A percentile compares a stretch with the other conserved stretches of the same genome.
These are phyloP conservation scores for Dactylellina sp. DNA, from an alignment of 2,329 filamentous ascomycete species.

Conservation along the genomic window DNA sequence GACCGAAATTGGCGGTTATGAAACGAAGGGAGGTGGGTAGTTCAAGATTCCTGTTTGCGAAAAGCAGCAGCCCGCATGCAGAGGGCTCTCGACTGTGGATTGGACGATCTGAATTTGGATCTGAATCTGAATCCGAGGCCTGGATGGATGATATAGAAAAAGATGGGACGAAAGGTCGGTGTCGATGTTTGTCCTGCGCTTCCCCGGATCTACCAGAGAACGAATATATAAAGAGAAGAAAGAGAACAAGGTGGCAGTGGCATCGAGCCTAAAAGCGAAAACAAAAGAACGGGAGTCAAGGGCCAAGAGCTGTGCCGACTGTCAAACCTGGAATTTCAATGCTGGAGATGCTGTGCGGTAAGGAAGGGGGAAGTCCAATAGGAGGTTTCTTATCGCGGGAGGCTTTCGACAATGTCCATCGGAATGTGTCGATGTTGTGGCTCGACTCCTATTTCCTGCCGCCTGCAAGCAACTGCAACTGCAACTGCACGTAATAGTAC, in stretches of 20 bases:
- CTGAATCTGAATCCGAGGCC: no score
- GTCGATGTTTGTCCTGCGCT: no score
- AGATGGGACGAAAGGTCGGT: conserved; percentile 26
- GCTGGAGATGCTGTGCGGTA: neutral
- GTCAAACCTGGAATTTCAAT: neutral
- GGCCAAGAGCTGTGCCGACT: neutral
- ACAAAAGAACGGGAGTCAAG: no score
- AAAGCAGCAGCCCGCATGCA: conserved; percentile 40
- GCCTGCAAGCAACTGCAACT: conserved; percentile 20
- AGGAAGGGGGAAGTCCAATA: no score
- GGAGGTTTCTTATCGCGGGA: no score
- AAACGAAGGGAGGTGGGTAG: conserved; percentile 48
- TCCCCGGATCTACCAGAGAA: conserved; percentile 8
- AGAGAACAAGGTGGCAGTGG: neutral
- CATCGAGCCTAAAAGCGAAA: no score
- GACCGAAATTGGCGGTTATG: conserved; percentile 44
- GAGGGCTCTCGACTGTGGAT: conserved; percentile 26
- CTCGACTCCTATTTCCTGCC: conserved; percentile 42
- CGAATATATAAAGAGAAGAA: conserved; percentile 1
- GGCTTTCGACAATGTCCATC: conserved; percentile 30
- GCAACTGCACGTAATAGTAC: no score
- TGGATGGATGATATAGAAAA: no score
- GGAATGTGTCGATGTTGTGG: conserved; percentile 6
- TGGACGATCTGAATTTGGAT: neutral
- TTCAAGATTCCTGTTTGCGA: conserved; percentile 49